These are phyloP conservation scores for Ophiostoma sp. DNA, from an alignment of 2,329 filamentous ascomycete species.

Conservation along the genomic window DNA sequence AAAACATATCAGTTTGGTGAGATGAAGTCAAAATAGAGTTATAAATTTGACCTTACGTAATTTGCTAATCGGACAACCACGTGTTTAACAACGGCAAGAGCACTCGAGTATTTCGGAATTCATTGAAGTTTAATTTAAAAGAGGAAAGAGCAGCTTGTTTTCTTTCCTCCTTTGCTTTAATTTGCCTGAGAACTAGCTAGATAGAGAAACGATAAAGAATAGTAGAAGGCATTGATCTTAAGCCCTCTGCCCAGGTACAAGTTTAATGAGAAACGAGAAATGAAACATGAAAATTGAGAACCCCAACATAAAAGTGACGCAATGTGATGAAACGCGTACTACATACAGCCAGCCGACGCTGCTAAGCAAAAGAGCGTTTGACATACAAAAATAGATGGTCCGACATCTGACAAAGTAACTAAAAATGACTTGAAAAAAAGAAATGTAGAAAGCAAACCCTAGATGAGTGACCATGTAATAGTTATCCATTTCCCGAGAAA, in stretches of 20 bases:
- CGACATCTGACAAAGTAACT: neutral
- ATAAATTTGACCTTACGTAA: too few relatives aligned
- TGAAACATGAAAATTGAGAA: neutral
- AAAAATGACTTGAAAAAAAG: neutral
- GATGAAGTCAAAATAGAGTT: too few relatives aligned
- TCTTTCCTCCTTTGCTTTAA: neutral
- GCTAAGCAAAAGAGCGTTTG: neutral
- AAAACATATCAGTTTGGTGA: too few relatives aligned
- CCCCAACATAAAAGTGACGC: neutral
- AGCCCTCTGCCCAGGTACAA: neutral
- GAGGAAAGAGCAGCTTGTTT: neutral
- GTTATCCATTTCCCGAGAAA: constrained; percentile 6
- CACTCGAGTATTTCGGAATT: too few relatives aligned
- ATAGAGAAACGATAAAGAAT: neutral
- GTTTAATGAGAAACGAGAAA: neutral
- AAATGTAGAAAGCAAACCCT: neutral
- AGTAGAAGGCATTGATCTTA: neutral
- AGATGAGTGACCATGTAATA: neutral
- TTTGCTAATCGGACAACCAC: too few relatives aligned
- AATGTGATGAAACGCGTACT: neutral
- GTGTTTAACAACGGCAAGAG: neutral
- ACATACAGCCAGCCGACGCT: neutral
- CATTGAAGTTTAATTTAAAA: neutral
- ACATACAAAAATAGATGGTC: neutral
- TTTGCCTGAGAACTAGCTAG: neutral